Percentiles rank a stretch among this genome's conserved stretches.
These are phyloP conservation scores for Flaveria robusta DNA, from an alignment of 129 eudicot genomes.

Conservation along the genomic window DNA sequence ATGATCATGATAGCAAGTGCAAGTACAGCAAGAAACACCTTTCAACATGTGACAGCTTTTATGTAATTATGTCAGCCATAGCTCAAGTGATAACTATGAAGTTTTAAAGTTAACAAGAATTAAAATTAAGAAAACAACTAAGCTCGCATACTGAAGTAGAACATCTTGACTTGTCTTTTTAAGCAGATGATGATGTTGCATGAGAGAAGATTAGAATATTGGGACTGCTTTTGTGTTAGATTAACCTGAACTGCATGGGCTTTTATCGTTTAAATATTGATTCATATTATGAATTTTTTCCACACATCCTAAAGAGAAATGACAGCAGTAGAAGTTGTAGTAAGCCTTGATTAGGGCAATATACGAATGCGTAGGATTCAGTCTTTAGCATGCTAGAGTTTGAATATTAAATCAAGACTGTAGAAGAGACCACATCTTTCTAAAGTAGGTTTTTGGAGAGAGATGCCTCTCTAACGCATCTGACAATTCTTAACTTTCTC, in stretches of 20 bases:
- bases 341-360: too few relatives aligned
- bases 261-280: neutral
- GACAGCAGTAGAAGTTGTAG: too few relatives aligned
- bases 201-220: neutral
- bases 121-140: neutral
- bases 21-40: neutral
- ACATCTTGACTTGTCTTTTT: neutral
- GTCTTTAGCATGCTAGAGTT: neutral
- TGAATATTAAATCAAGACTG: too few relatives aligned
- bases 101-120: neutral
- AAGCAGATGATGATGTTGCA: neutral
- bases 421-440: neutral
- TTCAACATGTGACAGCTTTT: neutral
- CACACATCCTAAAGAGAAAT: too few relatives aligned
- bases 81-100: neutral
- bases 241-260: neutral
- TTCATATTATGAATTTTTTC: neutral
- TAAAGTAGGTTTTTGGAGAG: too few relatives aligned
- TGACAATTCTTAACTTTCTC: neutral
- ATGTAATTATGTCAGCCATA: neutral
- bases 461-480: neutral
- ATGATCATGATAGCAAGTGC: neutral
- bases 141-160: neutral
- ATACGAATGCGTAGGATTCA: neutral
- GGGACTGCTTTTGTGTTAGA: neutral